A percentile compares a stretch with the other conserved stretches of the same genome.
These are phyloP conservation scores for Thermoascus crustaceus DNA, from an alignment of 2,329 filamentous ascomycete species.

Conservation along the genomic window DNA sequence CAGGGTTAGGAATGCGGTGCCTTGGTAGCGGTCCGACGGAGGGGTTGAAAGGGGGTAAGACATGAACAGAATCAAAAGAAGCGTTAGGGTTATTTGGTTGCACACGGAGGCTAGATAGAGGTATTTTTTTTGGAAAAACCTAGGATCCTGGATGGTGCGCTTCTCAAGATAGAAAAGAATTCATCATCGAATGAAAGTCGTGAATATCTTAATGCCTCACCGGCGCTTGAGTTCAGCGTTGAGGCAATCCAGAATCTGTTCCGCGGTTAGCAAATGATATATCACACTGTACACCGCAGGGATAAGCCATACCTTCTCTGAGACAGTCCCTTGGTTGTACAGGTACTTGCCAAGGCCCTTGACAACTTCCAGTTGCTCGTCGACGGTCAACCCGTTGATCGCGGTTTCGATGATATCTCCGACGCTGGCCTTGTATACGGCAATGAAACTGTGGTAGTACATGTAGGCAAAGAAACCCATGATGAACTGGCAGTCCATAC, in stretches of 20 bases:
- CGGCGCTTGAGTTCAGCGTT: conserved; percentile 27
- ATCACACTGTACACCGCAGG: background rate
- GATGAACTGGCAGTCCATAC: conserved; percentile 99
- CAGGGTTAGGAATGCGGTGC: too few species aligned
- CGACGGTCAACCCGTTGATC: conserved; percentile 76
- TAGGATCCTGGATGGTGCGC: too few species aligned
- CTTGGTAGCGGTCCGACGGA: too few species aligned
- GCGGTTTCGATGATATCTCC: conserved; percentile 84
- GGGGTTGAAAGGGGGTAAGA: too few species aligned
- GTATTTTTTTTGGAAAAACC: too few species aligned
- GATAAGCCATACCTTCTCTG: conserved; percentile 40
- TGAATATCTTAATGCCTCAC: conserved; percentile 12
- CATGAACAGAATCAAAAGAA: too few species aligned
- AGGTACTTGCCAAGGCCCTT: conserved; percentile 55
- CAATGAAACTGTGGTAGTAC: conserved; percentile 98
- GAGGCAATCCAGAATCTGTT: conserved; percentile 30
- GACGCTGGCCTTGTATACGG: conserved; percentile 73
- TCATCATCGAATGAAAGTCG: conserved; percentile 5
- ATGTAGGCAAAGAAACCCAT: conserved; percentile 99
- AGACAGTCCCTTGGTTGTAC: conserved; percentile 54
- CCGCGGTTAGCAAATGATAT: conserved; percentile 10
- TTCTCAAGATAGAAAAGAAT: too few species aligned
- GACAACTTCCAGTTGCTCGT: conserved; percentile 80
- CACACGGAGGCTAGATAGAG: too few species aligned
- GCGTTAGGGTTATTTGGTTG: too few species aligned